A percentile compares a stretch with the other conserved stretches of the same genome.
Evolutionary conservation across 768 basidiomycete species (phyloP).

Genomic region (Suillus placidus): DNA sequence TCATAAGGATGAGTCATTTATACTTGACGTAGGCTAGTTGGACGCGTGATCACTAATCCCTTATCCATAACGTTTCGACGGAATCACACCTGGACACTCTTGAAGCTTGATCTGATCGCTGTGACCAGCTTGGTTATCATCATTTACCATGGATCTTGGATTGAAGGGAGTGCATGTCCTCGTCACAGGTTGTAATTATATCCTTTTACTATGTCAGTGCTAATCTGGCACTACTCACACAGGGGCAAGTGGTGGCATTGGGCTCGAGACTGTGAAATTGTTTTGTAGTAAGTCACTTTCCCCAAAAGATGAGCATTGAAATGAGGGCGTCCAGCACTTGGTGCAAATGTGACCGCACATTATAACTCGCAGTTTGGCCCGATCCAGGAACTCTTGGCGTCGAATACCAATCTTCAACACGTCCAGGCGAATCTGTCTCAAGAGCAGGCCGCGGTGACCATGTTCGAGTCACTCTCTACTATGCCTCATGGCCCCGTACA

Average conservation of each 20-base stretch:
- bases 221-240: background rate
- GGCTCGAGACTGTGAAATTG: slow-evolving; percentile 57
- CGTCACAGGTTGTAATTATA: slow-evolving; percentile 53
- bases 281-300: slow-evolving; percentile 51
- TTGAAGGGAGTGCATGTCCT: slow-evolving; percentile 66
- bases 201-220: background rate
- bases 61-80: slow-evolving; percentile 2
- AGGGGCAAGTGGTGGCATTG: slow-evolving; percentile 81
- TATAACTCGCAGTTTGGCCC: slow-evolving; percentile 57
- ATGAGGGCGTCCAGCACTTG: slow-evolving; percentile 52
- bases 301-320: background rate
- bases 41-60: slow-evolving; percentile 9
- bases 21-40: background rate
- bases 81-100: background rate
- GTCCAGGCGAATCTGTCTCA: slow-evolving; percentile 61
- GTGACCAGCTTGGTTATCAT: background rate
- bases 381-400: slow-evolving; percentile 42
- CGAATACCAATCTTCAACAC: slow-evolving; percentile 35
- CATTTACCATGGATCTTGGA: slow-evolving; percentile 53
- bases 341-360: slow-evolving; percentile 72
- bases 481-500: slow-evolving; percentile 54
- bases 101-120: background rate
- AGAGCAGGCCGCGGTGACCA: slow-evolving; percentile 52
- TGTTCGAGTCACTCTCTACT: slow-evolving; percentile 48
- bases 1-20: background rate